Conservation (phyloP, 805 yeast genomes). For the Myxozyma udenii region DNA sequence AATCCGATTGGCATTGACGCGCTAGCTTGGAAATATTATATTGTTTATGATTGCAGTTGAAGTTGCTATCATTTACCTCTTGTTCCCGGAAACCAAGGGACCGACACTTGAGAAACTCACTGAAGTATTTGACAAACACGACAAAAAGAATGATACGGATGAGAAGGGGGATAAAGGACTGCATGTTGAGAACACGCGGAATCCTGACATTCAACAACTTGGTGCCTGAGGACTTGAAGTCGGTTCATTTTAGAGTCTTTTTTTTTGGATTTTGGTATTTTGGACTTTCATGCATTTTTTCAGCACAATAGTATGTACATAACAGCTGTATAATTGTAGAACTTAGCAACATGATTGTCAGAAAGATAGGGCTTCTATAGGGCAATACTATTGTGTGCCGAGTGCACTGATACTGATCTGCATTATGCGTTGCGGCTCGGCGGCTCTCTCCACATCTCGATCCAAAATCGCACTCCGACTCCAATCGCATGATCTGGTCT, state of each 20-base stretch:
- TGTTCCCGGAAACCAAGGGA: conserved; percentile 46
- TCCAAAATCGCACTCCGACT: too few relatives aligned
- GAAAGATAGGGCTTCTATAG: too few relatives aligned
- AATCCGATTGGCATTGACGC: conserved; percentile 44
- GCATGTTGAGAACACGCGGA: neutral
- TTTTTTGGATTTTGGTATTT: neutral
- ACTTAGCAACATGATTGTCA: neutral
- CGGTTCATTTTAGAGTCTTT: neutral
- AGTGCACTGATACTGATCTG: too few relatives aligned
- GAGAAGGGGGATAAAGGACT: neutral
- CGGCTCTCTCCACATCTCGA: too few relatives aligned
- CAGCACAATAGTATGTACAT: neutral
- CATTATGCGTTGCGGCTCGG: too few relatives aligned
- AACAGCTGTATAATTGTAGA: neutral
- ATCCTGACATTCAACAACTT: too few relatives aligned
- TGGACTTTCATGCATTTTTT: neutral
- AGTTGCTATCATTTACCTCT: conserved; percentile 35
- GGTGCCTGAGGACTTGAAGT: neutral
- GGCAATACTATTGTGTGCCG: too few relatives aligned
- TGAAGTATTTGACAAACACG: conserved; percentile 44
- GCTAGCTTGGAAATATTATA: conserved; percentile 46
- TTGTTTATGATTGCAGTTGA: conserved; percentile 35
- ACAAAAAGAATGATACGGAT: neutral
- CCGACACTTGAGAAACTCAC: conserved; percentile 47
- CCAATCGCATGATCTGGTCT: too few relatives aligned